Percentiles rank a stretch among this genome's conserved stretches.
Evolutionary conservation across 139 green algal genomes (phyloP).

Genomic region (Chlorella sp.): DNA sequence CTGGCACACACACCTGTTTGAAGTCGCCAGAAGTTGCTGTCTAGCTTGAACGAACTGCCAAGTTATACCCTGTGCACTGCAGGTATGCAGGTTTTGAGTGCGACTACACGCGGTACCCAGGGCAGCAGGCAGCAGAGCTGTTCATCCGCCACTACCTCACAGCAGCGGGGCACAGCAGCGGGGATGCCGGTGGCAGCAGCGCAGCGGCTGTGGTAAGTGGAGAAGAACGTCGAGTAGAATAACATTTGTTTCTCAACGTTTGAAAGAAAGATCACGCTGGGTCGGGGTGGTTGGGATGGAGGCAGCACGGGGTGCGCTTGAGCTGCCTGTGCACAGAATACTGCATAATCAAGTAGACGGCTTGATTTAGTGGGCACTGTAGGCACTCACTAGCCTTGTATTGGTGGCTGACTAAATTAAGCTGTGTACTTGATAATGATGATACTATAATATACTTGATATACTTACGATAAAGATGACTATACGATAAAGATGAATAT

Average conservation of each 20-base stretch:
- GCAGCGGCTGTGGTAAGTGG: not conserved
- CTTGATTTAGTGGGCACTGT: too few relatives aligned
- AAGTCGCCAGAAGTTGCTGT: too few relatives aligned
- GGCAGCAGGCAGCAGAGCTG: not conserved
- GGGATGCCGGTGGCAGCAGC: not conserved
- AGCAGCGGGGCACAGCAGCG: not conserved
- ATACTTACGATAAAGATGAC: too few relatives aligned
- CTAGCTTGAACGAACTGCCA: not conserved
- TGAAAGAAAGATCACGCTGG: too few relatives aligned
- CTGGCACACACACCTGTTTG: too few relatives aligned
- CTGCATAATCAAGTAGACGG: too few relatives aligned
- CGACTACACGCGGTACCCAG: slow-evolving; percentile 78
- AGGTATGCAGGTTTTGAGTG: slow-evolving; percentile 95
- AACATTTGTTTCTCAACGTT: not conserved
- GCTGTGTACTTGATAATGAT: too few relatives aligned
- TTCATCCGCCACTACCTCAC: slow-evolving; percentile 83
- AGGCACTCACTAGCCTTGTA: too few relatives aligned
- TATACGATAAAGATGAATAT: too few relatives aligned
- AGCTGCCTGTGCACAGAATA: not conserved
- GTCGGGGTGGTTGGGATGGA: not conserved
- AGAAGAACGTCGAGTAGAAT: too few relatives aligned
- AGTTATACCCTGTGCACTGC: not conserved
- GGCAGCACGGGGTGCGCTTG: not conserved
- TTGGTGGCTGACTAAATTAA: too few relatives aligned
- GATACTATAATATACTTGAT: too few relatives aligned